Conservation (phyloP, 495 filamentous ascomycete genomes). For the Trichoderma gamsii region DNA sequence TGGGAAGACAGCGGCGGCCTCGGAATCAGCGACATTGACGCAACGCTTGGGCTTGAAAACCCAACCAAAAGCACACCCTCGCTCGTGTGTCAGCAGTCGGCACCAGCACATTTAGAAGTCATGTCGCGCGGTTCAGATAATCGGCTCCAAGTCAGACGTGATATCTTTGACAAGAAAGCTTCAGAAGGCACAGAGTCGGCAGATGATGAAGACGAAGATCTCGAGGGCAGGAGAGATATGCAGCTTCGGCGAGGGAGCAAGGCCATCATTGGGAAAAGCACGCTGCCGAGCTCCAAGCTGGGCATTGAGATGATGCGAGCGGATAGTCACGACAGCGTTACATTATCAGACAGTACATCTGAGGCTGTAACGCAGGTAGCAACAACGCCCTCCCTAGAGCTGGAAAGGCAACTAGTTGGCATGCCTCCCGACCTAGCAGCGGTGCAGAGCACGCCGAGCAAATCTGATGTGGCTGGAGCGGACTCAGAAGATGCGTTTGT, state of each 20-base stretch:
- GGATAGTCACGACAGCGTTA: constrained; percentile 78
- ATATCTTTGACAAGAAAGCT: constrained; percentile 67
- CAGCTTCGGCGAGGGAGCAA: constrained; percentile 23
- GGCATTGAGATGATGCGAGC: constrained; percentile 95
- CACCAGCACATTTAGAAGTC: constrained; percentile 60
- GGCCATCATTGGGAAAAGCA: constrained; percentile 31
- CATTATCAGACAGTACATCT: constrained; percentile 34
- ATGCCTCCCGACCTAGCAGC: neutral
- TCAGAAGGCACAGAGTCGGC: constrained; percentile 79
- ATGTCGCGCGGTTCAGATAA: constrained; percentile 64
- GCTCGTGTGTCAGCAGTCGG: constrained; percentile 58
- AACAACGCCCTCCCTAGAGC: constrained; percentile 34
- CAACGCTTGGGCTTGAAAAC: constrained; percentile 27
- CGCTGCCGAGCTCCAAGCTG: constrained; percentile 63
- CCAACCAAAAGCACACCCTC: constrained; percentile 39
- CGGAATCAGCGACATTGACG: constrained; percentile 58
- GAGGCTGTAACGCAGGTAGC: constrained; percentile 35
- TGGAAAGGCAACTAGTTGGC: constrained; percentile 9
- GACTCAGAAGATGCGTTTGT: neutral
- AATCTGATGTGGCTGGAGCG: no score
- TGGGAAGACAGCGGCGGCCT: constrained; percentile 64
- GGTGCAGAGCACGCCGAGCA: neutral
- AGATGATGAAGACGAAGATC: constrained; percentile 89
- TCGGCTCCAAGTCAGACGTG: constrained; percentile 64
- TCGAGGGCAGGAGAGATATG: constrained; percentile 55